phyloP scores from a whole-genome alignment of 2,329 filamentous ascomycete genomes.

The Neopestalotiopsis sp. region DNA sequence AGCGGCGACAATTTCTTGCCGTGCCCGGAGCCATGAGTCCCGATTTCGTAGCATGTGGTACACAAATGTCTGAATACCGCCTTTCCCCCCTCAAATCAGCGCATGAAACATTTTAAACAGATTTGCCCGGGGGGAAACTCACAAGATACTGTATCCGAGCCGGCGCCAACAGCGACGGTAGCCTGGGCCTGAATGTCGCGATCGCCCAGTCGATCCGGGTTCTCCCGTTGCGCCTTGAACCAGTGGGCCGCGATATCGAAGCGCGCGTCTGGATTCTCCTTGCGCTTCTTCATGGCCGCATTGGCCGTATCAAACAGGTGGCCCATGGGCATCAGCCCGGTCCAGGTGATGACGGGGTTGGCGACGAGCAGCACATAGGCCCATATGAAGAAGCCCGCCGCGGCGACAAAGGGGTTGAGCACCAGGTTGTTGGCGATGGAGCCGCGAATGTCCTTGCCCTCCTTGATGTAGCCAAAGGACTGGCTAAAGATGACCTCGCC shows the following conservation, averaged over 20 bases:
- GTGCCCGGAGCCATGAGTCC: background rate
- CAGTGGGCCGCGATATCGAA: conserved; percentile 23
- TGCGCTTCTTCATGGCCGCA: conserved; percentile 17
- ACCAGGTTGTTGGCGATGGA: conserved; percentile 25
- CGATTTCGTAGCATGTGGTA: conserved; percentile 10
- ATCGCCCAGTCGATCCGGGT: background rate
- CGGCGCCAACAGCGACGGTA: conserved; percentile 5
- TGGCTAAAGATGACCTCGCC: conserved; percentile 34
- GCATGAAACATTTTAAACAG: background rate
- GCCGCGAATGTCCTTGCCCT: conserved; percentile 30
- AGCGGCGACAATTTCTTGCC: background rate
- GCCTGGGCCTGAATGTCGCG: background rate
- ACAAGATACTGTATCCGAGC: conserved; percentile 16
- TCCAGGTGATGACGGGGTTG: conserved; percentile 26
- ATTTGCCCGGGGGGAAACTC: background rate
- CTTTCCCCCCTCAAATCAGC: background rate
- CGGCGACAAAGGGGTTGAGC: conserved; percentile 17
- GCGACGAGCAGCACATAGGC: conserved; percentile 21
- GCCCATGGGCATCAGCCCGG: conserved; percentile 22
- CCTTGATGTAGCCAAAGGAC: conserved; percentile 33
- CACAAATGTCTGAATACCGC: conserved; percentile 2
- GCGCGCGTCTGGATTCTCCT: conserved; percentile 20
- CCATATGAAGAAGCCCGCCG: conserved; percentile 21
- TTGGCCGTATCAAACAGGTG: conserved; percentile 19
- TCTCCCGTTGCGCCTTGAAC: conserved; percentile 12